phyloP scores from a whole-genome alignment of 305 asterid genomes.

The Solanum hybrid region DNA sequence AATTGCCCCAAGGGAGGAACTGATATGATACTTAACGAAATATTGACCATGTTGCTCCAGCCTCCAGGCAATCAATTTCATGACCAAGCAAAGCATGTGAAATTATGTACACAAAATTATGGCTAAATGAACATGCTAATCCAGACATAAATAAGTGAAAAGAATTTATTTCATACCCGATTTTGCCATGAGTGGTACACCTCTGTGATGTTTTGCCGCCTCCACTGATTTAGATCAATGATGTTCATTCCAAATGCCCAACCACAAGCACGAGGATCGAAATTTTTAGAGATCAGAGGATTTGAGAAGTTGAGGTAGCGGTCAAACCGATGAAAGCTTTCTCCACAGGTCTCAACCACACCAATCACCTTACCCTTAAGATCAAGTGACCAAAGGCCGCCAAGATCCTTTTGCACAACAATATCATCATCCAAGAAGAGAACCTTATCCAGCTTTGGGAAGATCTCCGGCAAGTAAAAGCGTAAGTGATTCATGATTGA shows the following conservation, averaged over 20 bases:
- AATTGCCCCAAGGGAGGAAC: neutral
- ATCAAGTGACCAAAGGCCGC: constrained; percentile 67
- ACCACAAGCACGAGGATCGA: constrained; percentile 80
- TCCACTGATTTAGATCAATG: constrained; percentile 62
- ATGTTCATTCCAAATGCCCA: constrained; percentile 90
- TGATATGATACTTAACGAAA: neutral
- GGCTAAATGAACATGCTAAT: neutral
- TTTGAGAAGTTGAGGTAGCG: constrained; percentile 84
- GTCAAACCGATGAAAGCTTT: constrained; percentile 82
- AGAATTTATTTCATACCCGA: constrained; percentile 36
- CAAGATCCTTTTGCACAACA: constrained; percentile 63
- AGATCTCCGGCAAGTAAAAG: constrained; percentile 79
- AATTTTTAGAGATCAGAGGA: constrained; percentile 54
- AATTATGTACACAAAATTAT: neutral
- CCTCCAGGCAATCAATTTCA: neutral
- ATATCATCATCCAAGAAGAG: constrained; percentile 84
- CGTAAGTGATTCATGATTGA: constrained; percentile 92
- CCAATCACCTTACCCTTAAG: constrained; percentile 77
- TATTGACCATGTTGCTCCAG: neutral
- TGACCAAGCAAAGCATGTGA: neutral
- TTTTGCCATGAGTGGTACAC: constrained; percentile 87
- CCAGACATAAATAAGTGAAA: neutral
- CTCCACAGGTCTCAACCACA: constrained; percentile 88
- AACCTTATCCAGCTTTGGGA: constrained; percentile 69
- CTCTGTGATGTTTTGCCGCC: constrained; percentile 66